phyloP scores from a whole-genome alignment of 2,329 filamentous ascomycete species.

The Colletotrichum graminicola region DNA sequence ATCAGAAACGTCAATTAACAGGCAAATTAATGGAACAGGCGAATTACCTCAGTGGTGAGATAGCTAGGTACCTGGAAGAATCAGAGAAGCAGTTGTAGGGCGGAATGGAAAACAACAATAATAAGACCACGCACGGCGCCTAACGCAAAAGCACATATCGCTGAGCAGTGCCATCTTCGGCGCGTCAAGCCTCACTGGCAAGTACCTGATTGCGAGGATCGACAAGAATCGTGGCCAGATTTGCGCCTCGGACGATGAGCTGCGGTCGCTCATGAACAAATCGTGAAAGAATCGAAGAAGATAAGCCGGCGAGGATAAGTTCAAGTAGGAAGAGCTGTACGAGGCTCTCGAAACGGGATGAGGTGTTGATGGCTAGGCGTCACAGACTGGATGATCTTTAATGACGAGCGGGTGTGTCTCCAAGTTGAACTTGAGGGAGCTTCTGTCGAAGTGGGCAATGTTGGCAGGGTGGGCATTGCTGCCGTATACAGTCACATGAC shows the following conservation, averaged over 20 bases:
- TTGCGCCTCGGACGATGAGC: conserved; percentile 89
- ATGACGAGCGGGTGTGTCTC: too few relatives aligned
- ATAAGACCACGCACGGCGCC: conserved; percentile 62
- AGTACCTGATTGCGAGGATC: conserved; percentile 96
- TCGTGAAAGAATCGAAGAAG: conserved; percentile 98
- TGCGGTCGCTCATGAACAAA: conserved; percentile 94
- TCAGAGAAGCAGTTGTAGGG: conserved; percentile 96
- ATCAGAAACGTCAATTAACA: too few relatives aligned
- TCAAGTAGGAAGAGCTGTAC: conserved; percentile 97
- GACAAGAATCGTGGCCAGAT: conserved; percentile 93
- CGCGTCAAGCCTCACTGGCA: conserved; percentile 93
- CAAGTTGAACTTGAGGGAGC: too few relatives aligned
- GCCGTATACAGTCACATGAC: too few relatives aligned
- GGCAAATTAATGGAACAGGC: too few relatives aligned
- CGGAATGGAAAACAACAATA: conserved; percentile 82
- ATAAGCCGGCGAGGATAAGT: conserved; percentile 97
- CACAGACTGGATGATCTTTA: too few relatives aligned
- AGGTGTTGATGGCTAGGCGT: too few relatives aligned
- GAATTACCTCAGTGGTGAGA: too few relatives aligned
- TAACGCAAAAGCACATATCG: conserved; percentile 81
- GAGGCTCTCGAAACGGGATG: conserved; percentile 96
- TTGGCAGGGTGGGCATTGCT: too few relatives aligned
- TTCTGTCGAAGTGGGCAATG: too few relatives aligned
- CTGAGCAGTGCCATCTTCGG: conserved; percentile 94
- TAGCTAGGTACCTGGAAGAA: too few relatives aligned